Evolutionary conservation across 2,329 filamentous ascomycete genomes (phyloP).

Genomic region (Sphaerulina vaccinii): DNA sequence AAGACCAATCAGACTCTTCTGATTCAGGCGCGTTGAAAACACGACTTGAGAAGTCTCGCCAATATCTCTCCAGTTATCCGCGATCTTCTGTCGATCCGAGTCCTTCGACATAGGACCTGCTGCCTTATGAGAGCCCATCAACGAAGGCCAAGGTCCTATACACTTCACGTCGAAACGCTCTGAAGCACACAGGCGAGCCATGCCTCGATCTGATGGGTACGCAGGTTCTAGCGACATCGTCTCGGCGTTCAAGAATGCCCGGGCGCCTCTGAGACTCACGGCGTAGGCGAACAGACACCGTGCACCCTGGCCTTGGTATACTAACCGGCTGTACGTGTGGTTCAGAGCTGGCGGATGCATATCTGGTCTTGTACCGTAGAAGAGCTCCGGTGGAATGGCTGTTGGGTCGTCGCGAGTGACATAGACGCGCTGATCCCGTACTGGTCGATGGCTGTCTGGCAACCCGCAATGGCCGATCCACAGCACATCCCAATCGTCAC

Average conservation of each 20-base stretch:
- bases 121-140: background rate
- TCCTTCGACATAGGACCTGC: background rate
- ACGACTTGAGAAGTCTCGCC: background rate
- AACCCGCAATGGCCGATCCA: constrained; percentile 8
- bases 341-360: background rate
- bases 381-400: background rate
- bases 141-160: background rate
- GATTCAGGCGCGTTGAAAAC: constrained; percentile 1
- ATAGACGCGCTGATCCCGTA: background rate
- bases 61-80: background rate
- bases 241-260: background rate
- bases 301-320: background rate
- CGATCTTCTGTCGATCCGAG: background rate
- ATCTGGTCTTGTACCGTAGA: background rate
- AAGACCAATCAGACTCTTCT: background rate
- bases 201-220: background rate
- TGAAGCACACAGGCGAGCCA: background rate
- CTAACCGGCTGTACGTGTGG: background rate
- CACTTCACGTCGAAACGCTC: background rate
- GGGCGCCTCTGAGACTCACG: background rate
- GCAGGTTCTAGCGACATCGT: background rate
- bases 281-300: constrained; percentile 2
- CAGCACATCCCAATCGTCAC: constrained; percentile 3
- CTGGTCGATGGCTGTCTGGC: too few relatives aligned
- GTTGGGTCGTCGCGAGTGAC: constrained; percentile 4